Conservation (phyloP, 2,329 filamentous ascomycete genomes). For the Mycosphaerelloides madeirae region DNA sequence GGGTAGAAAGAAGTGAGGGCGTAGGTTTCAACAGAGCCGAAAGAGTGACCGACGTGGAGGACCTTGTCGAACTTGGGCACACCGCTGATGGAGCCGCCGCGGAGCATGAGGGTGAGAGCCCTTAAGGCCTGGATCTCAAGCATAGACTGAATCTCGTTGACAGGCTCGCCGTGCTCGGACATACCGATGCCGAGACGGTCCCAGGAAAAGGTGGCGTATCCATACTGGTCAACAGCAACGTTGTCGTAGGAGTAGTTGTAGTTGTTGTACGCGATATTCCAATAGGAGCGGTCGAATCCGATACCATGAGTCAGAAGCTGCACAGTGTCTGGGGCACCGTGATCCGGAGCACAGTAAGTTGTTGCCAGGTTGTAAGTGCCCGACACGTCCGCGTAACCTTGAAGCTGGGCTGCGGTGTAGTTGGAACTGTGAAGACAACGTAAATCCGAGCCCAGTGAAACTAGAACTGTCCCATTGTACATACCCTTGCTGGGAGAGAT, state of each 20-base stretch:
- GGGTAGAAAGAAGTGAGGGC: slow-evolving; percentile 51
- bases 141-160: slow-evolving; percentile 56
- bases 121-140: slow-evolving; percentile 57
- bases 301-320: slow-evolving; percentile 53
- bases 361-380: slow-evolving; percentile 56
- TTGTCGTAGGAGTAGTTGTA: slow-evolving; percentile 61
- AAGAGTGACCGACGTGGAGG: slow-evolving; percentile 61
- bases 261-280: slow-evolving; percentile 53
- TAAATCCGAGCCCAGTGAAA: too few species aligned
- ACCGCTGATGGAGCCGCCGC: slow-evolving; percentile 42
- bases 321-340: slow-evolving; percentile 35
- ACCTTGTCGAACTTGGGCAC: slow-evolving; percentile 43
- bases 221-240: slow-evolving; percentile 49
- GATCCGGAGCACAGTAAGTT: slow-evolving; percentile 57
- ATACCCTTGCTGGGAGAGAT: slow-evolving; percentile 43
- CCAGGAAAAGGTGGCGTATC: slow-evolving; percentile 57
- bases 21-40: slow-evolving; percentile 57
- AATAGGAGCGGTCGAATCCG: slow-evolving; percentile 57
- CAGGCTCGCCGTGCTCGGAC: slow-evolving; percentile 55
- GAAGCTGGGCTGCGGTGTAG: slow-evolving; percentile 42
- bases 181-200: slow-evolving; percentile 59
- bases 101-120: slow-evolving; percentile 49
- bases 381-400: slow-evolving; percentile 48
- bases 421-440: slow-evolving; percentile 38
- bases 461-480: too few species aligned